Base-by-base conservation (phyloP, 345 rosid species). In the Litchi chinensis region DNA sequence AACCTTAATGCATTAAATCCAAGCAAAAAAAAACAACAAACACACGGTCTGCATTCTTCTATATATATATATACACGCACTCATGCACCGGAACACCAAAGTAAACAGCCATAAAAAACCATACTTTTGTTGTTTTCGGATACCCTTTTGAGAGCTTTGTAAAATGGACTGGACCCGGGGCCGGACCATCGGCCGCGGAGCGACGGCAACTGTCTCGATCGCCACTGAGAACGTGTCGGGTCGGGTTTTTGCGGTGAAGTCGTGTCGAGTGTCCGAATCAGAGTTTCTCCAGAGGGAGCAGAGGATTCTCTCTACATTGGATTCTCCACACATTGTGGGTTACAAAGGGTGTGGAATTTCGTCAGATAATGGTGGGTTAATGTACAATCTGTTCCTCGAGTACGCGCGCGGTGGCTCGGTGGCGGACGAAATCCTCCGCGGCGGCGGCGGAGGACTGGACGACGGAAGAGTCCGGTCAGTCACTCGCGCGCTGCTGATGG, bases 381-480 rank as follows among this genome's bases (percentile, higher is more conserved):
- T 84, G 0, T 91, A 87, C 82, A 95, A 95, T 77, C 79, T 93
- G 70, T 74, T 88, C 75, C 72, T 93, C 86, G 98, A 95, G 71
- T 90, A 88, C 62, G 94, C 95, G 3, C 82, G 90, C 26, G 72
- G 79, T 5, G 99, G 97, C n/a, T 83, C 95, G 21, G 74, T 95
- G 48, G 18, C 54, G 9, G 93, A 92, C 3, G 87, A 74, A 10
- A 84, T 90, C 74, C 77, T 67, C 13, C 12, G 26, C 18, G 78
- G 8, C 10, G 70, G 26, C 18, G 86, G 89, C 5, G 93, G 97
- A 0, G 1, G 82, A 0, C 79, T 91, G 19, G 86, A 85, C 0
- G 95, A 95, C 71, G 69, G 37, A 16, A 39, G 4, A 65, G 66
- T 93, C 75, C 81, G 86, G 78, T 79, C 82, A 11, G 83, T 82